Base-by-base conservation (phyloP, 1,139 yeast genomes). In the Geotrichum reessii region DNA sequence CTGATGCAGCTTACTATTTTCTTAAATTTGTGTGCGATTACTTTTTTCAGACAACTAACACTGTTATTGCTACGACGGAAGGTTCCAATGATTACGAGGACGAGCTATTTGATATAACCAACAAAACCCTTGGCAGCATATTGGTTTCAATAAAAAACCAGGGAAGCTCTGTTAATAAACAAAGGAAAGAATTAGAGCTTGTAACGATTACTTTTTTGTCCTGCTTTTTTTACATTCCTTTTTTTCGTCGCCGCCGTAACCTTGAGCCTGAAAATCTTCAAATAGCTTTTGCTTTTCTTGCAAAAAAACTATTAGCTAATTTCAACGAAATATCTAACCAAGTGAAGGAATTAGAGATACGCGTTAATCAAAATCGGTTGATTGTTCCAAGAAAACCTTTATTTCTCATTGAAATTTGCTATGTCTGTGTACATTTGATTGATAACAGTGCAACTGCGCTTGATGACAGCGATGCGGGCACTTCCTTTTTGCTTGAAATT, bases 351-450 rank as follows among this genome's bases (percentile, higher is more conserved):
- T 17, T 37, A 2, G 9, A 37, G 19, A n/a, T n/a, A 9, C 44
- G 44, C 21, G 7, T 12, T 9, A 37, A 37, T 19, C 44, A 37
- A 7, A 14, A 37, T 37, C 44, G 44, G 9, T 37, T 37, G 19
- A 37, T 37, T 37, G 44, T 52, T 9, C 49, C 22, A 14, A 21
- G 55, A 37, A 31, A 33, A 8, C 9, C 49, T 1, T 50, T 52
- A 11, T 57, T 49, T 25, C 27, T 52, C 22, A 25, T 56, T 6
- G 59, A 57, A 42, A 11, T 50, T 8, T 42, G 54, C 7, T 53
- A 50, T 27, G 50, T 57, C 33, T 52, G 56, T 33, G 40, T 50
- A n/a, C 56, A 53, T 12, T 21, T 53, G n/a, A 28, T 52, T 27
- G 59, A 57, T 21, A 6, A 44, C 27, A n/a, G 21, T n/a, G 25